phyloP scores from a whole-genome alignment of 2,329 filamentous ascomycete species.

The Penicillium psychrosexuale region DNA sequence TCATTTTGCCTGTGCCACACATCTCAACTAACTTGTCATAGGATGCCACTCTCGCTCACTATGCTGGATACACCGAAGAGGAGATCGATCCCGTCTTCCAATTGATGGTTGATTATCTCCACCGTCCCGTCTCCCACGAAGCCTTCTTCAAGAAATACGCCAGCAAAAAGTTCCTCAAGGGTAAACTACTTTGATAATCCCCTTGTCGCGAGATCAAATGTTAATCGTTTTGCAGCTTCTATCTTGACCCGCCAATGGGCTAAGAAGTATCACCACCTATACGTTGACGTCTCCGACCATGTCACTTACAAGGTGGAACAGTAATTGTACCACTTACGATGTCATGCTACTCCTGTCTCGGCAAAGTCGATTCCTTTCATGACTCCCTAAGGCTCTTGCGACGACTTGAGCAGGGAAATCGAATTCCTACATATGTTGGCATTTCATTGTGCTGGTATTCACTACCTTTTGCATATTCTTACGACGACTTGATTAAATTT shows the following conservation, averaged over 20 bases:
- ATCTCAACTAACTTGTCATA: slow-evolving; percentile 32
- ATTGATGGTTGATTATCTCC: slow-evolving; percentile 95
- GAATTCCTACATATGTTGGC: slow-evolving; percentile 39
- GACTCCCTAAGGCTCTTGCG: slow-evolving; percentile 23
- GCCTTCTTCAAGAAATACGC: slow-evolving; percentile 99
- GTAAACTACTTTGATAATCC: slow-evolving; percentile 51
- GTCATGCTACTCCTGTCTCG: slow-evolving; percentile 25
- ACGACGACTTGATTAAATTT: slow-evolving; percentile 37
- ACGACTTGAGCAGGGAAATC: slow-evolving; percentile 25
- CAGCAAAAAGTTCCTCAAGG: slow-evolving; percentile 98
- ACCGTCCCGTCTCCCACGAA: slow-evolving; percentile 84
- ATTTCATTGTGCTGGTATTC: slow-evolving; percentile 43
- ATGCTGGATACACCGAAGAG: slow-evolving; percentile 87
- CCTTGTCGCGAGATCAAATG: background rate
- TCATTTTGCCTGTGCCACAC: background rate
- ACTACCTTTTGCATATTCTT: slow-evolving; percentile 42
- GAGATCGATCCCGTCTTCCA: slow-evolving; percentile 90
- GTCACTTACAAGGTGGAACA: slow-evolving; percentile 36
- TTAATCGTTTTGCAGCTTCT: slow-evolving; percentile 61
- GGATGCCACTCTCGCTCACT: slow-evolving; percentile 83
- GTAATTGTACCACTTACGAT: slow-evolving; percentile 26
- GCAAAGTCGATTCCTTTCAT: slow-evolving; percentile 23
- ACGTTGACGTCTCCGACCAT: slow-evolving; percentile 36
- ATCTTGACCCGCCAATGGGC: slow-evolving; percentile 91
- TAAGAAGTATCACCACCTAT: slow-evolving; percentile 63